Conservation (phyloP, 148 eudicot genomes). For the Mesembryanthemum crystallinum region DNA sequence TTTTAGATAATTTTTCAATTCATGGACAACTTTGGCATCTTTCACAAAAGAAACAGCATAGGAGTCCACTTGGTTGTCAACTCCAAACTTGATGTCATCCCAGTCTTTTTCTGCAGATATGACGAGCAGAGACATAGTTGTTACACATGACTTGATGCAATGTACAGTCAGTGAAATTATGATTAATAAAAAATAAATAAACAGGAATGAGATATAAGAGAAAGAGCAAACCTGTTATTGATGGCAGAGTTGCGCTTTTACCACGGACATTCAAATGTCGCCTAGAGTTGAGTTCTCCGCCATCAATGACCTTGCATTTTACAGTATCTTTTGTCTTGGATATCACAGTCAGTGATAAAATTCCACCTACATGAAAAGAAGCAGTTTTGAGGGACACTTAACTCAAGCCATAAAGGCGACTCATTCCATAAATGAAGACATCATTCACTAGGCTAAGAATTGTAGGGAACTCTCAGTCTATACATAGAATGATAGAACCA, state of each 20-base stretch:
- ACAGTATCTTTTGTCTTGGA: constrained; percentile 78
- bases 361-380: constrained; percentile 59
- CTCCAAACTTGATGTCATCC: constrained; percentile 99
- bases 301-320: constrained; percentile 84
- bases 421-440: neutral
- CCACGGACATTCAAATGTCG: constrained; percentile 96
- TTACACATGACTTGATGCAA: constrained; percentile 11
- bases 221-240: constrained; percentile 74
- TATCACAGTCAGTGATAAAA: constrained; percentile 86
- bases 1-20: constrained; percentile 79
- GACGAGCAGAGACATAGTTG: constrained; percentile 10
- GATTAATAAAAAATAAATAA: neutral
- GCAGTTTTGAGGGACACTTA: constrained; percentile 6
- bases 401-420: neutral
- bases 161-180: neutral
- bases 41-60: constrained; percentile 99
- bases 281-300: constrained; percentile 91
- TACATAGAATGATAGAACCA: neutral
- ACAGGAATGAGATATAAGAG: constrained; percentile 1
- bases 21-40: constrained; percentile 82
- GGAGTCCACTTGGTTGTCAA: constrained; percentile 86
- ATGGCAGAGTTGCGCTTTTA: constrained; percentile 91
- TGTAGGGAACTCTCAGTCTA: neutral
- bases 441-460: neutral
- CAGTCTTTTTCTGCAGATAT: constrained; percentile 79